A percentile compares a stretch with the other conserved stretches of the same genome.
Conservation (phyloP, 768 basidiomycete genomes). For the Lactifluus echinatus region DNA sequence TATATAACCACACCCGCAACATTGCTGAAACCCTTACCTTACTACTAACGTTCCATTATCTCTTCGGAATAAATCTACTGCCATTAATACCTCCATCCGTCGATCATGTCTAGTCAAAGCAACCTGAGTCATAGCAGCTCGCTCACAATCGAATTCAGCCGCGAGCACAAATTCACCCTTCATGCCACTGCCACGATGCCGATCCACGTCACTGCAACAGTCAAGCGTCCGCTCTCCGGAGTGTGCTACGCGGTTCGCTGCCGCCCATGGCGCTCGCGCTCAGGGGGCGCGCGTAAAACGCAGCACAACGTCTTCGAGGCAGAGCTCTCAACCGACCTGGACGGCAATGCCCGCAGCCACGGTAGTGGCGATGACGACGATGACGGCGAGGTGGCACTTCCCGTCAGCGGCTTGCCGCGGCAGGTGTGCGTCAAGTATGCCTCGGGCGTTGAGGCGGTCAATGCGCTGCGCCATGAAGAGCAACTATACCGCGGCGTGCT, state of each 20-base stretch:
- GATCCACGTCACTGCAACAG: background rate
- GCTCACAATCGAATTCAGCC: background rate
- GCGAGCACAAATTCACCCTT: background rate
- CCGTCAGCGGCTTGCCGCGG: background rate
- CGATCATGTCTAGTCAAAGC: background rate
- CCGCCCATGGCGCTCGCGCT: background rate
- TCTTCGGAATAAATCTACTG: background rate
- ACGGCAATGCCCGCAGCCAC: background rate
- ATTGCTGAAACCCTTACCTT: too few relatives aligned
- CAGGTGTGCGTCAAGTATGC: constrained; percentile 10
- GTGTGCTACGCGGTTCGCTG: background rate
- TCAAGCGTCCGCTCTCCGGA: background rate
- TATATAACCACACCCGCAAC: background rate
- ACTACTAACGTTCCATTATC: background rate
- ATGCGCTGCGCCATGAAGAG: background rate
- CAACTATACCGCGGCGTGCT: background rate
- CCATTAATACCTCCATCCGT: background rate
- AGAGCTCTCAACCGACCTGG: background rate
- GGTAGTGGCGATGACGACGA: background rate
- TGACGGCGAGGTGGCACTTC: background rate
- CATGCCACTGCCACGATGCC: background rate
- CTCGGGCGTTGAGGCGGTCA: background rate
- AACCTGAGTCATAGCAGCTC: background rate
- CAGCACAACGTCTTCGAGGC: constrained; percentile 10
- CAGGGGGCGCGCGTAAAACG: background rate